Conservation (phyloP, 1,284 basidiomycete genomes). For the Sporisorium graminicola region DNA sequence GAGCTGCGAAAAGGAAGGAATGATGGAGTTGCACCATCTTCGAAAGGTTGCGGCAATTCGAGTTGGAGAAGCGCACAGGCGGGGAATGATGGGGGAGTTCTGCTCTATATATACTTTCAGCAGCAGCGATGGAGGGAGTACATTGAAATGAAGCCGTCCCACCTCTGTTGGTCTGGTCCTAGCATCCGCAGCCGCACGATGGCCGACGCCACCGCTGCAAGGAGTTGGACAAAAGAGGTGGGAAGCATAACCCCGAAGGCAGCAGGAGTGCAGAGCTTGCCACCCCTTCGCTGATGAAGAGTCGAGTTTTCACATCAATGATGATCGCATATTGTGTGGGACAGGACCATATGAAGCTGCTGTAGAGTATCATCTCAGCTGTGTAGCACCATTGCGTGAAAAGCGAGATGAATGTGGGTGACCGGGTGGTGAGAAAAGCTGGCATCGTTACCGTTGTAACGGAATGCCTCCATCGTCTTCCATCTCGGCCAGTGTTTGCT, state of each 20-base stretch:
- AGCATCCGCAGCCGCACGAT: neutral
- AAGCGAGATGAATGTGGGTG: neutral
- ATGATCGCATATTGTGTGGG: neutral
- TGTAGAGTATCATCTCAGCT: neutral
- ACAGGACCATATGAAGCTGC: neutral
- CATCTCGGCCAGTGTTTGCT: neutral
- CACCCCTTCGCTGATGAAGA: neutral
- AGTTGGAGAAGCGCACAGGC: neutral
- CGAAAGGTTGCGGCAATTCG: neutral
- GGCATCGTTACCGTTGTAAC: neutral
- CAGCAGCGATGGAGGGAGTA: neutral
- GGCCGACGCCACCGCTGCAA: neutral
- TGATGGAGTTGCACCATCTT: constrained; percentile 20
- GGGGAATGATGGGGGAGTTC: neutral
- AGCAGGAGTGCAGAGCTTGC: neutral
- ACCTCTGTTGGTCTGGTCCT: neutral
- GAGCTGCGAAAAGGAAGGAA: constrained; percentile 7
- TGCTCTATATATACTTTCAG: neutral
- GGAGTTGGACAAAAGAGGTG: neutral
- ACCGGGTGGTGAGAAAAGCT: neutral
- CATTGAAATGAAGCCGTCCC: neutral
- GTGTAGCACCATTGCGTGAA: neutral
- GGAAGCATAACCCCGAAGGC: neutral
- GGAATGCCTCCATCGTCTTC: neutral
- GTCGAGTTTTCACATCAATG: neutral